These are phyloP conservation scores for Mycocentrospora acerina DNA, from an alignment of 2,329 filamentous ascomycete genomes.

Conservation along the genomic window DNA sequence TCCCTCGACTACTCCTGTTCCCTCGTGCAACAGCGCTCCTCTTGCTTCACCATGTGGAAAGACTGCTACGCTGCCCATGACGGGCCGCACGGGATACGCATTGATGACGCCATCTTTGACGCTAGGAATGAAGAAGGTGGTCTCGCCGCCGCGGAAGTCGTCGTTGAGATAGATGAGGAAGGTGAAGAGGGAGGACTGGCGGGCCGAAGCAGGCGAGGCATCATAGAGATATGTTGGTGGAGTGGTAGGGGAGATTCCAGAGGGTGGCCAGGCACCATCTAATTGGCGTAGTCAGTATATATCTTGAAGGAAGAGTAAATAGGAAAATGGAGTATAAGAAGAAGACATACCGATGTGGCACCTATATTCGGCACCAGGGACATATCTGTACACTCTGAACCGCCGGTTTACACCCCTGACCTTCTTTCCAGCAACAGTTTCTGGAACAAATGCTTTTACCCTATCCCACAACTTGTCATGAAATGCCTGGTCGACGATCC, in stretches of 20 bases:
- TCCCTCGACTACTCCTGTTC: constrained; percentile 67
- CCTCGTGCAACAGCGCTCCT: constrained; percentile 68
- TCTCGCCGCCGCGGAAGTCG: constrained; percentile 71
- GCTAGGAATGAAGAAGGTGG: constrained; percentile 69
- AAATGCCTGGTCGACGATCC: constrained; percentile 66
- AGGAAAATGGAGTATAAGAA: neutral
- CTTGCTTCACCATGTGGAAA: constrained; percentile 70
- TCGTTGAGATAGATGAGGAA: constrained; percentile 71
- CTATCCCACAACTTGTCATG: constrained; percentile 65
- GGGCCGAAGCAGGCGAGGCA: constrained; percentile 58
- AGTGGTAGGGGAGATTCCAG: constrained; percentile 57
- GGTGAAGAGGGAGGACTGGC: constrained; percentile 68
- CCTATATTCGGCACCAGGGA: constrained; percentile 71
- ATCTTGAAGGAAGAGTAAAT: neutral
- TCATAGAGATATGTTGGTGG: constrained; percentile 65
- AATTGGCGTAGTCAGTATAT: constrained; percentile 1
- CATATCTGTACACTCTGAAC: constrained; percentile 72
- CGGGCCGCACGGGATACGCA: constrained; percentile 67
- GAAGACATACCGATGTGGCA: constrained; percentile 58
- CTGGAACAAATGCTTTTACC: constrained; percentile 60
- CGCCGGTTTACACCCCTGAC: constrained; percentile 67
- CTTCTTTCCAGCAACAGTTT: constrained; percentile 55
- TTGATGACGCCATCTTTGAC: constrained; percentile 66
- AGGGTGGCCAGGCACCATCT: constrained; percentile 73
- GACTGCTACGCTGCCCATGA: constrained; percentile 68